Conservation (phyloP, 306 rosid species). For the Acacia acuminata region DNA sequence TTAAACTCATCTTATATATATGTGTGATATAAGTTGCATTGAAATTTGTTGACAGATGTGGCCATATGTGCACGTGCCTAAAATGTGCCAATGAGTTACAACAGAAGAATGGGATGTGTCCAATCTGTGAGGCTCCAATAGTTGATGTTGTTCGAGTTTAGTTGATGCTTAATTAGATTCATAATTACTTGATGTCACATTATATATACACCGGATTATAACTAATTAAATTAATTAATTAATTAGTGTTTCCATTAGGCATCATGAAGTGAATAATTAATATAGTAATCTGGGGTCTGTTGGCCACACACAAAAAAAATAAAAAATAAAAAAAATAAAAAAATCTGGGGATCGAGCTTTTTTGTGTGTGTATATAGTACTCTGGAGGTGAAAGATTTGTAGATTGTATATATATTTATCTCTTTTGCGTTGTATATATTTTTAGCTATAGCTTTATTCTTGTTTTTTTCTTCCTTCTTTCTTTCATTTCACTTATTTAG, state of each 20-base stretch:
- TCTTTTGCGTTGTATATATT: background rate
- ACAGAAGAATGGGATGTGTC: constrained; percentile 78
- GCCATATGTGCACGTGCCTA: constrained; percentile 91
- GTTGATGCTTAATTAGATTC: constrained; percentile 6
- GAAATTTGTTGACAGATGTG: constrained; percentile 53
- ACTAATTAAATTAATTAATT: background rate
- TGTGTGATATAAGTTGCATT: background rate
- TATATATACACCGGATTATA: background rate
- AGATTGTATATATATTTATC: background rate
- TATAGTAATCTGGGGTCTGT: too few relatives aligned
- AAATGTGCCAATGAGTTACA: constrained; percentile 88
- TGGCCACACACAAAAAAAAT: too few relatives aligned
- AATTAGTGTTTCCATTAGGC: background rate
- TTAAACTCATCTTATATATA: background rate
- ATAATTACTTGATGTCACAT: background rate
- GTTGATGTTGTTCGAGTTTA: constrained; percentile 74
- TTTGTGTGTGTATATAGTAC: too few relatives aligned
- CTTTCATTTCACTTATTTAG: background rate
- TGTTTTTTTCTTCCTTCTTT: too few relatives aligned
- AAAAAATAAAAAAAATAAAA: too few relatives aligned
- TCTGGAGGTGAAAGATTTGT: too few relatives aligned
- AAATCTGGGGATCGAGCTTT: too few relatives aligned
- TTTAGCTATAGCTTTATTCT: too few relatives aligned
- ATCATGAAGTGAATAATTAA: background rate
- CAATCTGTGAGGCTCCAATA: constrained; percentile 77